Evolutionary conservation across 768 basidiomycete species (phyloP).

Genomic region (Leccinum truebloodii): DNA sequence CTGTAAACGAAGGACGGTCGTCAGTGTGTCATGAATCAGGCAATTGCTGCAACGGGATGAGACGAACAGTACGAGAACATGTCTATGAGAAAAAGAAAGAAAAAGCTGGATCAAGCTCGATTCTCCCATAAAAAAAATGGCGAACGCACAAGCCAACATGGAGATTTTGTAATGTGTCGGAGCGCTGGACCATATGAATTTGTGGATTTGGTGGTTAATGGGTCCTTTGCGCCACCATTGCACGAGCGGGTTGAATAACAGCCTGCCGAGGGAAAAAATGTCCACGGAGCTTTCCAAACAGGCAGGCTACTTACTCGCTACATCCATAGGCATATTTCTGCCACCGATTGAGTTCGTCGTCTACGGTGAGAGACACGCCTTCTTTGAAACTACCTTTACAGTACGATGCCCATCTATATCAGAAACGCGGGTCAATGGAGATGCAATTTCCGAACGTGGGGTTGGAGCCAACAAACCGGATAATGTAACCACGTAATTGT

Average conservation of each 20-base stretch:
- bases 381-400: slow-evolving; percentile 86
- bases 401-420: slow-evolving; percentile 73
- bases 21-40: neutral
- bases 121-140: neutral
- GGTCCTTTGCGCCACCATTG: slow-evolving; percentile 80
- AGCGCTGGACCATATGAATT: slow-evolving; percentile 73
- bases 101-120: slow-evolving; percentile 4
- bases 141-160: slow-evolving; percentile 49
- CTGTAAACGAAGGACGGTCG: slow-evolving; percentile 8
- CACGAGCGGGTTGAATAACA: slow-evolving; percentile 83
- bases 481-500: slow-evolving; percentile 68
- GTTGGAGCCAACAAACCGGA: slow-evolving; percentile 41
- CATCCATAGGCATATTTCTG: slow-evolving; percentile 83
- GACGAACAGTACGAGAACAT: slow-evolving; percentile 55
- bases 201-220: slow-evolving; percentile 77
- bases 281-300: neutral
- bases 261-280: slow-evolving; percentile 41
- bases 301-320: slow-evolving; percentile 45
- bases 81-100: slow-evolving; percentile 25
- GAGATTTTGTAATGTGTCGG: slow-evolving; percentile 83
- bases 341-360: slow-evolving; percentile 92
- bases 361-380: slow-evolving; percentile 85
- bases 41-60: neutral
- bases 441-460: slow-evolving; percentile 3
- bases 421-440: neutral